A percentile compares a stretch with the other conserved stretches of the same genome.
Conservation (phyloP, 345 rosid genomes). For the Salix viminalis region DNA sequence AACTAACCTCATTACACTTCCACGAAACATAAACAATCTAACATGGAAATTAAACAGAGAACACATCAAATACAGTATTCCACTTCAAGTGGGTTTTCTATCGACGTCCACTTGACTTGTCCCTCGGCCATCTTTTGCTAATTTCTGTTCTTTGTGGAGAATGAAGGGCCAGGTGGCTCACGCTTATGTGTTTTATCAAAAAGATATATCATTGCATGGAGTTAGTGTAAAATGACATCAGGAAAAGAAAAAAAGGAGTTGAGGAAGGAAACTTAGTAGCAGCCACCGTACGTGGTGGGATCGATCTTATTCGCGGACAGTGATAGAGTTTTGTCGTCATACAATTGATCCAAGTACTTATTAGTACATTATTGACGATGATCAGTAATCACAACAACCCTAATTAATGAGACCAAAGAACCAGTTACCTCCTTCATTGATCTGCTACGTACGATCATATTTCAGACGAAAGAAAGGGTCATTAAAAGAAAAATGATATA, state of each 20-base stretch:
- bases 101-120: conserved; percentile 66
- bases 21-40: not conserved
- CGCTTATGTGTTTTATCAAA: conserved; percentile 26
- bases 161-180: conserved; percentile 60
- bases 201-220: conserved; percentile 35
- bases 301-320: conserved; percentile 1
- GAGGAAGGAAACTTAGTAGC: no score
- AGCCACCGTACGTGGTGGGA: not conserved
- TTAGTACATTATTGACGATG: no score
- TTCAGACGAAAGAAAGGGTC: no score
- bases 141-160: conserved; percentile 45
- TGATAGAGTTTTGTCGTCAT: not conserved
- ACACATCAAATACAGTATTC: not conserved
- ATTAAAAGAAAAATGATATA: not conserved
- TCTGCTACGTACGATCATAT: no score
- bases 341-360: no score
- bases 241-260: not conserved
- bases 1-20: not conserved
- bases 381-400: no score
- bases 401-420: no score
- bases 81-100: conserved; percentile 44
- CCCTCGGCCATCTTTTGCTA: conserved; percentile 15
- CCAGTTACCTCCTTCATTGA: no score
- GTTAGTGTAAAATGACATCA: conserved; percentile 26
- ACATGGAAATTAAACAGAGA: not conserved